Conservation (phyloP, 441 rosid species). For the Metrosideros polymorpha region DNA sequence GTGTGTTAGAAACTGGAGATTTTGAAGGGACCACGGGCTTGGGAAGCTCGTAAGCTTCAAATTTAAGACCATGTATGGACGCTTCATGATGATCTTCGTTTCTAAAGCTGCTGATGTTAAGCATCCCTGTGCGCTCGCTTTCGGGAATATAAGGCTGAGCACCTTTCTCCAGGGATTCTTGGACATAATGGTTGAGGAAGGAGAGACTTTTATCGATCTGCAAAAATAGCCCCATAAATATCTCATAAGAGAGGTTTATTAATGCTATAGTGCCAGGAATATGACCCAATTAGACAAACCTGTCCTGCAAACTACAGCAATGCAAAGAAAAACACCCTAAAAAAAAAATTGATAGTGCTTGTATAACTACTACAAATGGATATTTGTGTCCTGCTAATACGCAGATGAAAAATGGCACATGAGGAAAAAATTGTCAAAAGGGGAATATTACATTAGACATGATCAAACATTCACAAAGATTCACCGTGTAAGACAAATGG, state of each 20-base stretch:
- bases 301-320: neutral
- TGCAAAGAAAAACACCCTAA: neutral
- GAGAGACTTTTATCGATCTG: conserved; percentile 84
- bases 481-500: neutral
- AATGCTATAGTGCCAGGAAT: neutral
- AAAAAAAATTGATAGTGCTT: neutral
- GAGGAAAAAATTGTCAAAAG: neutral
- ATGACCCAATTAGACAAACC: neutral
- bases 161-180: conserved; percentile 69
- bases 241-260: neutral
- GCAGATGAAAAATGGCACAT: neutral
- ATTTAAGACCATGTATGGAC: conserved; percentile 70
- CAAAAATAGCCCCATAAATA: conserved; percentile 5
- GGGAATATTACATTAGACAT: neutral
- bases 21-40: conserved; percentile 41
- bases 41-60: conserved; percentile 94
- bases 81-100: conserved; percentile 53
- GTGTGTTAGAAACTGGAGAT: conserved; percentile 30
- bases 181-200: conserved; percentile 63
- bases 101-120: conserved; percentile 35
- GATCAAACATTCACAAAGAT: neutral
- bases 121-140: conserved; percentile 52
- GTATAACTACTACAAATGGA: neutral
- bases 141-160: conserved; percentile 82
- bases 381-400: neutral